Conservation (phyloP, 2,329 filamentous ascomycete genomes). For the Ambrosiella beaveri region DNA sequence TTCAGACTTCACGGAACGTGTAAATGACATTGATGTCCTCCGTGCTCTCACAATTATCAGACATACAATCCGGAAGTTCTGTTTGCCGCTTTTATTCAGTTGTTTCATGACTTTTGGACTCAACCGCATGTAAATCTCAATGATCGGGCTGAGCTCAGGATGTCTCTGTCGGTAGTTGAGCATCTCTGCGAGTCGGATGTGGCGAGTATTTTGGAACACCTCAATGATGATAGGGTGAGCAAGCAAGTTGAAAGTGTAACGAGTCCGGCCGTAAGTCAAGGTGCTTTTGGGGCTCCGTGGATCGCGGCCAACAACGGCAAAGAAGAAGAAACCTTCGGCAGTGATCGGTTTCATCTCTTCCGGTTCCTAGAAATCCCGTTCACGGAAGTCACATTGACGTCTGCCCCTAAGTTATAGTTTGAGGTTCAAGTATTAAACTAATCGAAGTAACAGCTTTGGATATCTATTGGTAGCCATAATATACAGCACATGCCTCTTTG, state of each 20-base stretch:
- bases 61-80: background rate
- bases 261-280: conserved; percentile 40
- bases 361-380: conserved; percentile 45
- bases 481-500: background rate
- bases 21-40: conserved; percentile 37
- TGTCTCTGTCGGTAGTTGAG: conserved; percentile 19
- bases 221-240: conserved; percentile 29
- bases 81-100: background rate
- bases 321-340: conserved; percentile 49
- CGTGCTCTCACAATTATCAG: conserved; percentile 32
- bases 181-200: conserved; percentile 29
- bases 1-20: conserved; percentile 26
- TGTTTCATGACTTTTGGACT: background rate
- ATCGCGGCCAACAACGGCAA: conserved; percentile 38
- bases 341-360: conserved; percentile 57
- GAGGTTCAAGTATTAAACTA: background rate
- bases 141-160: conserved; percentile 13
- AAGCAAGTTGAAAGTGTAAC: conserved; percentile 37
- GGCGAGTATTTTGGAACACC: conserved; percentile 34
- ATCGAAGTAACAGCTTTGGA: background rate
- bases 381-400: conserved; percentile 32
- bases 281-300: conserved; percentile 67
- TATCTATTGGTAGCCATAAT: conserved; percentile 5
- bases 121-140: background rate
- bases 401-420: conserved; percentile 12